Percentiles rank a stretch among this genome's conserved stretches.
Evolutionary conservation across 305 asterid species (phyloP).

Genomic region (Fraxinus ornus): DNA sequence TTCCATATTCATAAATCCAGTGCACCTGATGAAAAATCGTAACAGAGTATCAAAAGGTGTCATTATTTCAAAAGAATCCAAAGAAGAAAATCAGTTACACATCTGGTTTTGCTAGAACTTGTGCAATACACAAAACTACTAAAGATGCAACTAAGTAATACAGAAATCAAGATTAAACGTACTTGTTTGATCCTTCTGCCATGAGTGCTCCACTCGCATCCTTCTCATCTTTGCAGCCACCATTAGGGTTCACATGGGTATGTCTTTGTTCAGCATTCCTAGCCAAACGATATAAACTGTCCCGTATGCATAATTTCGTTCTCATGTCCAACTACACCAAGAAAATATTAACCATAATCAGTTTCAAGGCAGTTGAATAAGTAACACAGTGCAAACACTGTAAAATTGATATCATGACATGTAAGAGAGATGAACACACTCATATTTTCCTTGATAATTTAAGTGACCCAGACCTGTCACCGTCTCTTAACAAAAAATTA

Average conservation of each 20-base stretch:
- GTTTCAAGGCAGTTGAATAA: constrained; percentile 18
- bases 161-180: constrained; percentile 17
- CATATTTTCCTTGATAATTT: background rate
- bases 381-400: background rate
- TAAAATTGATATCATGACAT: background rate
- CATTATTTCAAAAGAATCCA: background rate
- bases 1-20: constrained; percentile 69
- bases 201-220: constrained; percentile 41
- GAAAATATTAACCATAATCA: constrained; percentile 22
- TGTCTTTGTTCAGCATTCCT: constrained; percentile 87
- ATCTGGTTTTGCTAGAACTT: background rate
- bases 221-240: constrained; percentile 37
- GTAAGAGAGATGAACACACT: background rate
- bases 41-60: background rate
- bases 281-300: constrained; percentile 89
- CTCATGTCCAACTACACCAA: constrained; percentile 70
- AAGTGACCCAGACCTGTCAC: background rate
- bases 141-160: constrained; percentile 1
- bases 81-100: background rate
- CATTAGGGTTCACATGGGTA: constrained; percentile 36
- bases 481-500: background rate
- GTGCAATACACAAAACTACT: background rate
- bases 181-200: constrained; percentile 57
- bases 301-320: constrained; percentile 86
- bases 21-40: constrained; percentile 30